These are phyloP conservation scores for Antrodiella citrinella DNA, from an alignment of 768 basidiomycete genomes.

Conservation along the genomic window DNA sequence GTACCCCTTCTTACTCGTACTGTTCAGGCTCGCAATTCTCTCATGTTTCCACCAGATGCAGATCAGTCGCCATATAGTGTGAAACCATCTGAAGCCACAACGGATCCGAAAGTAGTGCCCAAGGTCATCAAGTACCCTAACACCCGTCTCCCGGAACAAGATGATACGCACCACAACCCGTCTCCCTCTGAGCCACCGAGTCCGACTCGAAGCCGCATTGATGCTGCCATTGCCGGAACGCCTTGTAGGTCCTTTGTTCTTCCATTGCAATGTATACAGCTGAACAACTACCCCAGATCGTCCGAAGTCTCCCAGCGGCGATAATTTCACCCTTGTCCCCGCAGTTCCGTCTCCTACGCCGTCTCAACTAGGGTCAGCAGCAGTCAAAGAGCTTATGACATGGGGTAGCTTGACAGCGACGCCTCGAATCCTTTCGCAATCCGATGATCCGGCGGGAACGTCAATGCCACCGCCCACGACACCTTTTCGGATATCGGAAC, in stretches of 20 bases:
- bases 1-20: constrained; percentile 1
- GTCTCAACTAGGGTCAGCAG: constrained; percentile 67
- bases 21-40: constrained; percentile 76
- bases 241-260: constrained; percentile 55
- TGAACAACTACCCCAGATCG: constrained; percentile 40
- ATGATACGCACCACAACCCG: constrained; percentile 37
- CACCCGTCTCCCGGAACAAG: constrained; percentile 75
- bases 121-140: constrained; percentile 70
- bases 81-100: constrained; percentile 17
- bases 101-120: constrained; percentile 32
- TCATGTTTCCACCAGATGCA: constrained; percentile 94
- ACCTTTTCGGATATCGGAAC: constrained; percentile 73
- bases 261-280: constrained; percentile 3
- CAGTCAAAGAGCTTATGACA: constrained; percentile 92
- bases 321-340: constrained; percentile 71
- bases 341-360: constrained; percentile 84
- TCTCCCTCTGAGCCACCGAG: constrained; percentile 62
- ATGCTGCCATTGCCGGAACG: constrained; percentile 88
- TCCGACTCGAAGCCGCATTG: constrained; percentile 84
- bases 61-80: constrained; percentile 73
- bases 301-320: constrained; percentile 44
- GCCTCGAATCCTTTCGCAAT: constrained; percentile 73
- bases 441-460: constrained; percentile 41
- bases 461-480: constrained; percentile 38
- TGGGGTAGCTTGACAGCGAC: constrained; percentile 93